A percentile compares a stretch with the other conserved stretches of the same genome.
These are phyloP conservation scores for Peronospora belbahrii DNA, from an alignment of 352 stramenopile species.

Conservation along the genomic window DNA sequence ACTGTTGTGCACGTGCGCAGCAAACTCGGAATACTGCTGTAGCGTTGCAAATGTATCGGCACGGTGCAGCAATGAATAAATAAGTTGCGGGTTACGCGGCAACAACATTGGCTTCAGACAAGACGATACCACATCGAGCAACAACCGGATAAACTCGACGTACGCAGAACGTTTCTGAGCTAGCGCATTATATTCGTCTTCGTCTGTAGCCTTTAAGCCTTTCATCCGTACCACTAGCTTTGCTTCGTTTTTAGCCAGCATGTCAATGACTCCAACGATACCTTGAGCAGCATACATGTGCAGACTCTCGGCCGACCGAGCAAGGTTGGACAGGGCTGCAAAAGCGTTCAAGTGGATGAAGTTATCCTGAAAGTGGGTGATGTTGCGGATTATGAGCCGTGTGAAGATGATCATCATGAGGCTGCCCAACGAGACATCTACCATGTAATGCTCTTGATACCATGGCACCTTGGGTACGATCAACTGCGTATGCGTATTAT, in stretches of 20 bases:
- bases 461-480: conserved; percentile 56
- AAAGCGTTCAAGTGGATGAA: conserved; percentile 77
- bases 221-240: conserved; percentile 50
- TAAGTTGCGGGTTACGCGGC: conserved; percentile 75
- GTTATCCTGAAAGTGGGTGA: conserved; percentile 72
- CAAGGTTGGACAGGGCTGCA: conserved; percentile 63
- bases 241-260: conserved; percentile 69
- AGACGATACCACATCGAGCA: conserved; percentile 57
- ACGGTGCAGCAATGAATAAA: conserved; percentile 79
- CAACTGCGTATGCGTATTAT: conserved; percentile 49
- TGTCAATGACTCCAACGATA: conserved; percentile 58
- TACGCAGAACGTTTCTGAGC: conserved; percentile 54
- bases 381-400: conserved; percentile 68
- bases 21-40: conserved; percentile 51
- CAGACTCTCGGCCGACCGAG: conserved; percentile 58
- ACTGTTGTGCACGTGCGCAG: conserved; percentile 49
- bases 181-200: conserved; percentile 37
- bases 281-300: conserved; percentile 68
- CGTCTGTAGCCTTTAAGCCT: conserved; percentile 17
- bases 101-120: conserved; percentile 58
- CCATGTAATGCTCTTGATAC: conserved; percentile 75
- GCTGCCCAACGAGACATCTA: conserved; percentile 65
- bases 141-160: conserved; percentile 66
- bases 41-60: conserved; percentile 48
- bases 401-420: conserved; percentile 76